Base-by-base conservation (phyloP, 345 rosid genomes). In the Eucalyptus tenuipes region DNA sequence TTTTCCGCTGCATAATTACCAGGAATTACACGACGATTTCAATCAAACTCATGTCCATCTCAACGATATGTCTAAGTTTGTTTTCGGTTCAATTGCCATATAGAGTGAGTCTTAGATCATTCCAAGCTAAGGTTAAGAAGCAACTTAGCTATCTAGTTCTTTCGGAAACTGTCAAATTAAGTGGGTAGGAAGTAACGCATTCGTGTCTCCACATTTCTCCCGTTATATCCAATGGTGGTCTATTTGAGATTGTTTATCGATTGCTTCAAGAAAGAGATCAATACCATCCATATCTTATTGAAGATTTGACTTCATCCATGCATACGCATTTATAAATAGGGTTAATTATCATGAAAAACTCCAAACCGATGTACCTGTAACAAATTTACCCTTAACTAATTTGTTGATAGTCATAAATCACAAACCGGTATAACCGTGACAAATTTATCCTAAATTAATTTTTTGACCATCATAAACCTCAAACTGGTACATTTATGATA, bases 391-490 rank as follows among this genome's bases (percentile, higher is more conserved):
- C 2, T 16, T 14, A 49, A 49, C 3, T 49, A 49, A 49, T 1
- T 49, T 49, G 14, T 49, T 49, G 52, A 49, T 0, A 49, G 6
- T 49, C 1, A 49, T 49, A 49, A 15, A 49, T 49, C 1, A 5
- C 1, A 49, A 49, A 49, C 18, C 0, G 3, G 18, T 49, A 49
- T 49, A 49, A 49, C 18, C 15, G 3, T 49, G 7, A 49, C 0
- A 49, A 49, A 49, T 49, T 49, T 49, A 49, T 17, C 3, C 1
- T 49, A 15, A 49, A 49, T 15, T 49, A 49, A 5, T 15, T 49
- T 49, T 49, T 49, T 49, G 7, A 49, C 16, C 1, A 49, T 49
- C 52, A 49, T 15, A 49, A 49, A 49, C 18, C 52, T 7, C 6
- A 13, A 49, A 49, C 18, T 6, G 1, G 18, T 49, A 49, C 18